Base-by-base conservation (phyloP, 169 alveolate species). In the Plasmodium relictum region DNA sequence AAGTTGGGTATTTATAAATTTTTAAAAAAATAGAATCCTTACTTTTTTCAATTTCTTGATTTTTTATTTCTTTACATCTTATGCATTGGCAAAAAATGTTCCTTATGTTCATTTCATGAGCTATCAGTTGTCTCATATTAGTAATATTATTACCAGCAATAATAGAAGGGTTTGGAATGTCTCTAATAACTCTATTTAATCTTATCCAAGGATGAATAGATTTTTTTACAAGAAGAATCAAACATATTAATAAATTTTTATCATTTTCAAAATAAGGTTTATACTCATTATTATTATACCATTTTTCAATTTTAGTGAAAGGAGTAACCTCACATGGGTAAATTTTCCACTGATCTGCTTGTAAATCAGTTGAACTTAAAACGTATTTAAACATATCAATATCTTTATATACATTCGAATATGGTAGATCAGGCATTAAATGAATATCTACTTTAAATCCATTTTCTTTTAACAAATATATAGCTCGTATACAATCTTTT, bases 281-380 rank as follows among this genome's bases (percentile, higher is more conserved):
- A 83, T 93, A 97, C 37, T 62, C 78, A 18, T 97, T 97, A 68
- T 95, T 95, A 59, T 94, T 95, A 85, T 96, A 88, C 97, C 98
- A 94, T 73, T 95, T 94, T 90, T 96, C 98, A 45, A 96, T 97
- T 37, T 90, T 93, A 9, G 98, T 93, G 71, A 96, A 97, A n/a
- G 98, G 99, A 10, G 98, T 96, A 73, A 97, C 96, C 88, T 96
- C 98, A 88, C 99, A 97, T 10, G 99, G 99, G 70, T 97, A 97
- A 37, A 97, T 95, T 92, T 97, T 97, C 99, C 99, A 97, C 85
- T 97, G 99, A 88, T 97, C 99, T 3, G 98, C 98, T 92, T 97
- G 99, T 45, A 97, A 95, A 26, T 92, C 95, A 48, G 96, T 96
- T 48, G 96, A 92, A 52, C 95, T 70, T 44, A 97, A 88, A 14